Evolutionary conservation across 495 filamentous ascomycete genomes (phyloP).

Genomic region (Neurospora sp.): DNA sequence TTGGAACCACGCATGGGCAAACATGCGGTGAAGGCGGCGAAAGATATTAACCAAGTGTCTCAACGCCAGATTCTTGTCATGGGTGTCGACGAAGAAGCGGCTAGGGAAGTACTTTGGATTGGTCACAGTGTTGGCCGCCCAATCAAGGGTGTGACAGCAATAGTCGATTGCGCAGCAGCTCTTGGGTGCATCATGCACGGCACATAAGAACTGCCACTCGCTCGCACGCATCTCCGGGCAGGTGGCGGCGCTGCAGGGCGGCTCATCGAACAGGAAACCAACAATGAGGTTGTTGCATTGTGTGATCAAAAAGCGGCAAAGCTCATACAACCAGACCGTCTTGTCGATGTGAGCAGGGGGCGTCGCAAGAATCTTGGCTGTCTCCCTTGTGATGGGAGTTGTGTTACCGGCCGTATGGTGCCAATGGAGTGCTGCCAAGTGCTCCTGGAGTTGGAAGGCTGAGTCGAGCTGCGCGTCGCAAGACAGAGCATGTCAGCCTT

Average conservation of each 20-base stretch:
- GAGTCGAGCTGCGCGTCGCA: constrained; percentile 61
- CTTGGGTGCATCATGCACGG: constrained; percentile 91
- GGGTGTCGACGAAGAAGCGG: constrained; percentile 56
- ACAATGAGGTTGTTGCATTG: constrained; percentile 88
- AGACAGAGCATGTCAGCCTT: neutral
- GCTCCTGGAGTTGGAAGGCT: constrained; percentile 96
- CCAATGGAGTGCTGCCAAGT: constrained; percentile 84
- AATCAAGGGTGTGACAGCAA: constrained; percentile 95
- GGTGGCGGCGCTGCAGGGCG: constrained; percentile 73
- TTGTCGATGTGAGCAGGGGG: constrained; percentile 72
- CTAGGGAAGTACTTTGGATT: constrained; percentile 87
- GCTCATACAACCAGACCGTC: constrained; percentile 91
- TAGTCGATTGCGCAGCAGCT: constrained; percentile 97
- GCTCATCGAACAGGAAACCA: constrained; percentile 80
- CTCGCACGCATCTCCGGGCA: constrained; percentile 97
- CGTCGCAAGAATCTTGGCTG: constrained; percentile 61
- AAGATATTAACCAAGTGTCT: constrained; percentile 92
- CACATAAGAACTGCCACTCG: constrained; percentile 98
- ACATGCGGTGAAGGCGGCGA: constrained; percentile 86
- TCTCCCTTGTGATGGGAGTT: constrained; percentile 59
- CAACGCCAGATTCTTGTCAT: constrained; percentile 55
- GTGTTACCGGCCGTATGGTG: constrained; percentile 57
- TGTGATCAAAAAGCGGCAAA: constrained; percentile 87
- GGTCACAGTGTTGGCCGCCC: constrained; percentile 85
- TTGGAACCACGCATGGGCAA: constrained; percentile 98